Evolutionary conservation across 2,329 filamentous ascomycete species (phyloP).

Genomic region (Ciborinia camelliae): DNA sequence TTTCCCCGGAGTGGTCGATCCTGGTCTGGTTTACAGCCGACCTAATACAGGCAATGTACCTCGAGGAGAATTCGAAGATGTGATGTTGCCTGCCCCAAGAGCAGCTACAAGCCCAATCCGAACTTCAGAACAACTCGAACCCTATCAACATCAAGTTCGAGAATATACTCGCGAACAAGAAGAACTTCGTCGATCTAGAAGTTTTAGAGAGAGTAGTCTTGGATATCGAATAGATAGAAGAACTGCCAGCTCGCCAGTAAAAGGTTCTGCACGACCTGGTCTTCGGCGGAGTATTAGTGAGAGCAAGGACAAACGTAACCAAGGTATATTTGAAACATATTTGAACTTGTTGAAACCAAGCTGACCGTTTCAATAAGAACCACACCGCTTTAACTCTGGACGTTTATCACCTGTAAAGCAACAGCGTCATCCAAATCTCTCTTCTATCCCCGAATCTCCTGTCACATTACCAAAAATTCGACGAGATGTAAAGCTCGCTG

Average conservation of each 20-base stretch:
- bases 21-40: constrained; percentile 55
- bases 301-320: constrained; percentile 27
- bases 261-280: constrained; percentile 31
- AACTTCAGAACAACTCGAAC: constrained; percentile 27
- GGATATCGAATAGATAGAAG: constrained; percentile 30
- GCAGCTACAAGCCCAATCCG: constrained; percentile 33
- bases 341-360: not conserved
- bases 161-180: constrained; percentile 36
- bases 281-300: constrained; percentile 36
- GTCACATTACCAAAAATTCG: constrained; percentile 40
- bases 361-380: constrained; percentile 27
- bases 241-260: constrained; percentile 35
- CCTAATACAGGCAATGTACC: constrained; percentile 24
- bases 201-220: constrained; percentile 28
- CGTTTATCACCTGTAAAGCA: constrained; percentile 50
- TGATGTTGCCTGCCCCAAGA: constrained; percentile 29
- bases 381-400: constrained; percentile 28
- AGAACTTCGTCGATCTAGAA: constrained; percentile 33
- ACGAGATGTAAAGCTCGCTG: constrained; percentile 59
- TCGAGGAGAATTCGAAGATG: constrained; percentile 29
- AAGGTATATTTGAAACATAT: constrained; percentile 24
- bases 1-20: constrained; percentile 52
- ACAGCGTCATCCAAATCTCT: constrained; percentile 47
- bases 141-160: constrained; percentile 37
- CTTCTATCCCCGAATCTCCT: constrained; percentile 56